These are phyloP conservation scores for Umbilicus rupestris DNA, from an alignment of 164 flowering plant genomes.

Conservation along the genomic window DNA sequence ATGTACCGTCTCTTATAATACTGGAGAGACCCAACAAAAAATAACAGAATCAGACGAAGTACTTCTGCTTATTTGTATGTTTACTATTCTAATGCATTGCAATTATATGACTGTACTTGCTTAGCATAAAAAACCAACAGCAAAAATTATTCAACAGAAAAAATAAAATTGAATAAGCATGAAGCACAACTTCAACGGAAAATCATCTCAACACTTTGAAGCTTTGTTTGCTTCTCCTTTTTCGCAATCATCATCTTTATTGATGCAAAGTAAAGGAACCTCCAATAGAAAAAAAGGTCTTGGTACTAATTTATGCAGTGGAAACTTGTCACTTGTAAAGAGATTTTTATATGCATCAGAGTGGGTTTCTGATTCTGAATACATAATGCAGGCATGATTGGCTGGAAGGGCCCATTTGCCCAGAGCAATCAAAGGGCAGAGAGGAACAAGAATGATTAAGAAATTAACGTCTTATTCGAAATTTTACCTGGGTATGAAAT, in stretches of 20 bases:
- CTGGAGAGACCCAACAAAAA: neutral
- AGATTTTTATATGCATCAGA: neutral
- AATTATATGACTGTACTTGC: neutral
- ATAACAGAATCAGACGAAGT: neutral
- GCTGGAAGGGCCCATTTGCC: neutral
- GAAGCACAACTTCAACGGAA: neutral
- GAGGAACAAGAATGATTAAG: conserved; percentile 2
- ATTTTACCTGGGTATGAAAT: neutral
- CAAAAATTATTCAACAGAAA: neutral
- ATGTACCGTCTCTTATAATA: neutral
- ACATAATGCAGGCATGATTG: neutral
- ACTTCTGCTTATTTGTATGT: neutral
- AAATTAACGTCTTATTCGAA: neutral
- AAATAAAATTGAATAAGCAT: neutral
- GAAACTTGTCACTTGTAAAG: conserved; percentile 8
- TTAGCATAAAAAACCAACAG: neutral
- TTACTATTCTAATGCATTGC: neutral
- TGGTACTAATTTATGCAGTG: neutral
- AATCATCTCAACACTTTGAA: neutral
- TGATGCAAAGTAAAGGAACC: conserved; percentile 3
- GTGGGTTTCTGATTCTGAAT: conserved; percentile 8
- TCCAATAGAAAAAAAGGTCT: neutral
- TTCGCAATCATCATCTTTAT: neutral
- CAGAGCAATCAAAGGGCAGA: neutral
- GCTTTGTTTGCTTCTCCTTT: neutral